A percentile compares a stretch with the other conserved stretches of the same genome.
Evolutionary conservation across 768 basidiomycete species (phyloP).

Genomic region (Boletus insuetus): DNA sequence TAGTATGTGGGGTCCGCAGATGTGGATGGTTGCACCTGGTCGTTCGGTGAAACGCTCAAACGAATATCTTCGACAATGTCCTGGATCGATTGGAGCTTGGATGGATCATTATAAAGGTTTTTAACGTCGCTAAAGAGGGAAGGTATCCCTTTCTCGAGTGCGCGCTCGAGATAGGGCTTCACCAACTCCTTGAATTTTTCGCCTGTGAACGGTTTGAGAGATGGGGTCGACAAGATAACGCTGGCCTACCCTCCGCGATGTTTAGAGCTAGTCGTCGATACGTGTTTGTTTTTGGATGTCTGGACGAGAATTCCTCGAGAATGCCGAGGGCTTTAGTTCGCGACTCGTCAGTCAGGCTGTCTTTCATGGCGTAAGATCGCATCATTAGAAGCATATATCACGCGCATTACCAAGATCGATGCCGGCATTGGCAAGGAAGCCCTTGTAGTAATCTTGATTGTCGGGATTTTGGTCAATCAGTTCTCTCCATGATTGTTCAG

Average conservation of each 20-base stretch:
- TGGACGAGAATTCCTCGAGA: slow-evolving; percentile 57
- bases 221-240: neutral
- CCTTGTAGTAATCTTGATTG: slow-evolving; percentile 73
- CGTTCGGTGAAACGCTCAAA: slow-evolving; percentile 35
- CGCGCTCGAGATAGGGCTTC: slow-evolving; percentile 63
- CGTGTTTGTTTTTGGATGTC: slow-evolving; percentile 65
- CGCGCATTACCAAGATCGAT: slow-evolving; percentile 57
- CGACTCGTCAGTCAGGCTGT: slow-evolving; percentile 46
- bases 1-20: slow-evolving; percentile 67
- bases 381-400: neutral
- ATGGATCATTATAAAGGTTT: slow-evolving; percentile 62
- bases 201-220: slow-evolving; percentile 34
- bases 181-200: slow-evolving; percentile 67
- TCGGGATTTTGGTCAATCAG: slow-evolving; percentile 88
- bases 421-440: slow-evolving; percentile 64
- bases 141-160: slow-evolving; percentile 82
- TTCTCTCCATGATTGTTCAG: slow-evolving; percentile 76
- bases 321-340: slow-evolving; percentile 51
- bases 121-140: slow-evolving; percentile 94
- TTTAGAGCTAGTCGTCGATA: slow-evolving; percentile 73
- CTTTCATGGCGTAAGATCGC: slow-evolving; percentile 26
- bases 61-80: slow-evolving; percentile 57
- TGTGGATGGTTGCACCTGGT: slow-evolving; percentile 25
- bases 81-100: slow-evolving; percentile 69
- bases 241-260: slow-evolving; percentile 49